phyloP scores from a whole-genome alignment of 768 basidiomycete species.

The Leucosporidium yakuticum region DNA sequence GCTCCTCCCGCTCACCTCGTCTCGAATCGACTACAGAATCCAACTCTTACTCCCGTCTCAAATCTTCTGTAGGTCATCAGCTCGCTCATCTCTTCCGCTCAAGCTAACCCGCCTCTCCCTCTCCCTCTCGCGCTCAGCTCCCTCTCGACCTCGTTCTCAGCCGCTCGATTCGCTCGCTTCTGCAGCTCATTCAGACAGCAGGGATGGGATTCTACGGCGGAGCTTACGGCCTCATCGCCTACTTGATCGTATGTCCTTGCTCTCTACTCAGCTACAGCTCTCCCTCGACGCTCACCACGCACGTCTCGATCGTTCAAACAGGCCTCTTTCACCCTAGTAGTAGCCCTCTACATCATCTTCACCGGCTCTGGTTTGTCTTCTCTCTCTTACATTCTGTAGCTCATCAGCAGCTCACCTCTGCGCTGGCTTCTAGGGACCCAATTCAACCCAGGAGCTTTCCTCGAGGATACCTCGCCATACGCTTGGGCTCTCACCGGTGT shows the following conservation, averaged over 20 bases:
- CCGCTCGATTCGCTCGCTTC: no score
- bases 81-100: no score
- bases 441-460: constrained; percentile 88
- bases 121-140: no score
- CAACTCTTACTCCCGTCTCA: no score
- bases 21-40: no score
- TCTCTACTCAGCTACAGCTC: neutral
- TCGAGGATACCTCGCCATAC: constrained; percentile 90
- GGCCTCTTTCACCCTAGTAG: neutral
- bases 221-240: constrained; percentile 3
- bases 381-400: neutral
- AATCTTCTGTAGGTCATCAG: no score
- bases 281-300: neutral
- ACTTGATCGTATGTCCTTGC: neutral
- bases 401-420: neutral
- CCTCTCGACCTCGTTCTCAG: no score
- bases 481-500: constrained; percentile 87
- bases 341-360: constrained; percentile 26
- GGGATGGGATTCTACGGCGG: no score
- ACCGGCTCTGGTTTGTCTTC: constrained; percentile 21
- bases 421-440: constrained; percentile 53
- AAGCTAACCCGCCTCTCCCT: no score
- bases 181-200: no score
- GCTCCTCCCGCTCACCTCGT: no score
- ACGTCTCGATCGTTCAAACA: neutral